Evolutionary conservation across 176 grass and related monocot species (phyloP), one percentile per base, ranked within the genome.

Genomic region (Triticum monococcum): DNA sequence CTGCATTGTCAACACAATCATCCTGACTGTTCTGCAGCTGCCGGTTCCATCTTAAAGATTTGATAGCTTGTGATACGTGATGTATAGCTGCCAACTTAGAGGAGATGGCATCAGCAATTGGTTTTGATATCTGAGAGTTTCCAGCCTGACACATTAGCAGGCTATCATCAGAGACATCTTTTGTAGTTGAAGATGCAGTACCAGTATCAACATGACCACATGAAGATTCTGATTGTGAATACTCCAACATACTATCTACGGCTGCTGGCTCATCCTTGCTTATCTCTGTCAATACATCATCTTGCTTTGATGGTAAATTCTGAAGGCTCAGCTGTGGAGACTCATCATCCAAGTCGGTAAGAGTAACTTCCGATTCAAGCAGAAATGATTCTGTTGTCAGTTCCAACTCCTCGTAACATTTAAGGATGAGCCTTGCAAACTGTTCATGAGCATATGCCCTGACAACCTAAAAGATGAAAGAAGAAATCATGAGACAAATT

Each of bases 71-170:
- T 65, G 94, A 94, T 83, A 99, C 50, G 65, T 99, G 97, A 75
- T 99, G 97, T 93, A 99, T 99, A 37, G 97, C 97, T 91, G 92
- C 92, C 52, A 99, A 87, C 86, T 99, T 99, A 28, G 94, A 99
- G 64, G 94, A 99, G 79, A 99, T 94, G 38, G 89, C 88, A 92
- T 96, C 97, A 65, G 87, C 83, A 71, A 94, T 85, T 85, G 94
- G 79, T 74, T 87, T 88, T 45, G 89, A 54, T 43, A 96, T 81
- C 73, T 86, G 77, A 45, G 87, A 65, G 43, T 86, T 82, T 75
- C 82, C 82, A 83, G 91, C 60, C 41, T 90, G 90, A 76, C 94
- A 94, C 88, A 91, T 89, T 65, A 88, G 87, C 64, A 99, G 89
- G 72, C 82, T 89, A 82, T 93, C 87, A 37, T 30, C 35, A 79